Percentiles rank a stretch among this genome's conserved stretches.
These are phyloP conservation scores for Flammula alnicola DNA, from an alignment of 1,284 basidiomycete species.

Conservation along the genomic window DNA sequence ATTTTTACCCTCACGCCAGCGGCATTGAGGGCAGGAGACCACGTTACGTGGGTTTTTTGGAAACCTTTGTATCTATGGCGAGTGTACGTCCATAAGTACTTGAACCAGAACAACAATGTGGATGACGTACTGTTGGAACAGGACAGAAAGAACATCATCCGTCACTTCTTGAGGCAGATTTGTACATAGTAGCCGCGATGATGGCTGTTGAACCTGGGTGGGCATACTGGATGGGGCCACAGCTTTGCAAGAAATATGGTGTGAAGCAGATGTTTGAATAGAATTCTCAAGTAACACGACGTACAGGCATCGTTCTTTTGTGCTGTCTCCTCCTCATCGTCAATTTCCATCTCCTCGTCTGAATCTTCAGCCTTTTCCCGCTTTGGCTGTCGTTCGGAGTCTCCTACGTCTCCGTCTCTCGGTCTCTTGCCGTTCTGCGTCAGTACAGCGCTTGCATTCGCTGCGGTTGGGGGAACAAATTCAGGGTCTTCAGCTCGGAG, in stretches of 20 bases:
- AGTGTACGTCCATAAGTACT: conserved; percentile 5
- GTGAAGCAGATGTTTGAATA: conserved; percentile 35
- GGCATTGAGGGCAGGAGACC: conserved; percentile 65
- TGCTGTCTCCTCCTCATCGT: conserved; percentile 70
- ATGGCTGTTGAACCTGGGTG: conserved; percentile 57
- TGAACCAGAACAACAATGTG: neutral
- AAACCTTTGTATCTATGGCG: conserved; percentile 73
- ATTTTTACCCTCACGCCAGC: conserved; percentile 69
- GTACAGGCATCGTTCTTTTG: conserved; percentile 47
- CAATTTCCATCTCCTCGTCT: conserved; percentile 87
- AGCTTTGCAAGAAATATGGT: conserved; percentile 30
- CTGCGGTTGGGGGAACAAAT: conserved; percentile 72
- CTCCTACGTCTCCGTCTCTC: conserved; percentile 65
- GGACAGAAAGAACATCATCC: conserved; percentile 76
- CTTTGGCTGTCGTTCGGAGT: conserved; percentile 61
- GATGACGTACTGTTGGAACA: conserved; percentile 84
- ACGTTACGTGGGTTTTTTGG: conserved; percentile 68
- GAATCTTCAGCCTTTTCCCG: conserved; percentile 73
- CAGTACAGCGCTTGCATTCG: conserved; percentile 51
- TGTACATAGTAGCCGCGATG: conserved; percentile 72
- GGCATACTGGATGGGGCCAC: conserved; percentile 47
- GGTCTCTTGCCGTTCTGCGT: conserved; percentile 61
- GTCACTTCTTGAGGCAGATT: conserved; percentile 84
- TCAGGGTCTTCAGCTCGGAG: conserved; percentile 73
- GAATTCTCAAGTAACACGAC: conserved; percentile 34